phyloP scores from a whole-genome alignment of 176 grass and related monocot species.

The Poa annua region DNA sequence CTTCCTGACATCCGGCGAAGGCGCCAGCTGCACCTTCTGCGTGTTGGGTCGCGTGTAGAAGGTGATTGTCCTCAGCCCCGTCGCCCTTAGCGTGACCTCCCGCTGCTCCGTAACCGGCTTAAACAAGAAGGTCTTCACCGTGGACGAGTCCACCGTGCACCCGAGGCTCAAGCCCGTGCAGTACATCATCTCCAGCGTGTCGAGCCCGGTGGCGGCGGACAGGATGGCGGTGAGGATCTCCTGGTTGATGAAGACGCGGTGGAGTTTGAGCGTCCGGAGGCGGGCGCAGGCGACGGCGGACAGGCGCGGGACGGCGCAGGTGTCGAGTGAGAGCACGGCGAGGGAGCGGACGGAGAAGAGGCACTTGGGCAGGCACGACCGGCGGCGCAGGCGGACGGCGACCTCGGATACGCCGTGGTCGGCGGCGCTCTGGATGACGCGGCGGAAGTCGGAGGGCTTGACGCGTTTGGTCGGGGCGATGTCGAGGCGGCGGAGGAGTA shows the following conservation, averaged over 20 bases:
- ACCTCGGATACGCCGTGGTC: conserved; percentile 45
- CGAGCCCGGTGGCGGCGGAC: conserved; percentile 29
- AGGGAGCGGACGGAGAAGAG: conserved; percentile 39
- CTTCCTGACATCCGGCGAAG: conserved; percentile 47
- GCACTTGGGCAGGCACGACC: conserved; percentile 21
- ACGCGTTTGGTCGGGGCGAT: not conserved
- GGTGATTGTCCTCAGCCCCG: conserved; percentile 39
- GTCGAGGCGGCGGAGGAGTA: conserved; percentile 46
- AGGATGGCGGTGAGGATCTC: conserved; percentile 20
- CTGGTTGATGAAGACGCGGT: conserved; percentile 42
- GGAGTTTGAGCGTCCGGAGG: conserved; percentile 51
- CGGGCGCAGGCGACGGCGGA: not conserved
- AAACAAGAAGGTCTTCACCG: conserved; percentile 43
- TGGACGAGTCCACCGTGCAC: conserved; percentile 43
- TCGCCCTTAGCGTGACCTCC: not conserved
- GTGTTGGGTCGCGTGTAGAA: conserved; percentile 39
- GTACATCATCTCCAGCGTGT: conserved; percentile 45
- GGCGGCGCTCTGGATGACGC: conserved; percentile 35
- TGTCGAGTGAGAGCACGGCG: conserved; percentile 33
- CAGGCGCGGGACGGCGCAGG: conserved; percentile 37
- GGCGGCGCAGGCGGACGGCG: conserved; percentile 28
- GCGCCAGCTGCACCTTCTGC: not conserved
- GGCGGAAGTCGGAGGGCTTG: conserved; percentile 25
- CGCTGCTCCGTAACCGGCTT: conserved; percentile 16
- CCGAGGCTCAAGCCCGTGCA: conserved; percentile 8